Evolutionary conservation across 2,329 filamentous ascomycete genomes (phyloP), one percentile per base, ranked within the genome.

Genomic region (Aspergillus brunneoviolaceus): DNA sequence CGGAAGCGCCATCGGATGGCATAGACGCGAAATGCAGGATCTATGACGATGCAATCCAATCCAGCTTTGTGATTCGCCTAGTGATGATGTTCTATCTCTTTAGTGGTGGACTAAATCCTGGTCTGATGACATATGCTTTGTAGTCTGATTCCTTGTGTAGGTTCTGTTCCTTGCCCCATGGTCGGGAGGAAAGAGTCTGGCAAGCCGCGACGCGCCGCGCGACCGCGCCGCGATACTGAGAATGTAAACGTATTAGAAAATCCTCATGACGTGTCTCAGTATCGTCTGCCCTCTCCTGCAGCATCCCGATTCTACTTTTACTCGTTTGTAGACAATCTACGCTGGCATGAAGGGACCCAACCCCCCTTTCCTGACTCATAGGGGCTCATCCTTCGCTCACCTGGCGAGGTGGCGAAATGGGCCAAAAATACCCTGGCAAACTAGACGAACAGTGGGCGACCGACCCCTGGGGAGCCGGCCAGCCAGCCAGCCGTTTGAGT

Each of bases 11-110:
- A 72, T 65, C 65, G 68, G 71, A 70, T 73, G 72, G 67, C 70
- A 73, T 70, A 70, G 70, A 73, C 69, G 66, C 69, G 64, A 70
- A 73, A 70, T 69, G 65, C 70, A 68, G 69, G 70, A 59, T 67
- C 61, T 65, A 64, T 62, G 61, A 63, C 49, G 54, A 61, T 47
- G 55, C 51, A 62, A 68, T 70, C 63, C 66, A 69, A 62, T 63
- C 55, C 54, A 60, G 57, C 39, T 52, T 59, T 54, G 35, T 51
- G 42, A 55, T 55, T 51, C 39, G 39, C 39, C 39, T 19, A 19
- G 16, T 48, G 51, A 39, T 48, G 25, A 27, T 45, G 3, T 49
- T n/a, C 21, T 55, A 51, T n/a, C 21, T 1, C 23, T 27, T 57
- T 23, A 45, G 19, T 14, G 21, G 58, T 60, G 19, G 19, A 42